Evolutionary conservation across 148 eudicot species (phyloP), one percentile per base, ranked within the genome.

Genomic region (Cornus suecica): DNA sequence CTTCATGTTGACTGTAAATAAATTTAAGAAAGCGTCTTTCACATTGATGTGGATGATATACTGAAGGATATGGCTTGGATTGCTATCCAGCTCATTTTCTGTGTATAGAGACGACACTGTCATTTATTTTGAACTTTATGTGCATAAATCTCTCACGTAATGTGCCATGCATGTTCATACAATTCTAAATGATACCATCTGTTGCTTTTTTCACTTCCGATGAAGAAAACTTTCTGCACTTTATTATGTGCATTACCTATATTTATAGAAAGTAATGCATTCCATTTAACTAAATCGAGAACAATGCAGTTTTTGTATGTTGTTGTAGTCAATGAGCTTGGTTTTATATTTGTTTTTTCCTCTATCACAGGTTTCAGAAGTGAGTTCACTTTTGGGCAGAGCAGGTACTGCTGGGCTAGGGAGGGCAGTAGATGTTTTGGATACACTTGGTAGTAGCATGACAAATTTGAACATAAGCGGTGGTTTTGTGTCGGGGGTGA

Each of bases 381-480:
- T 94, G 83, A 85, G 99, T 84, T 83, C 94, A 48, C 85, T 87
- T 71, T 85, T 94, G 82, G 97, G 97, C 34, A 87, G 89, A 86
- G 99, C 97, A 72, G 96, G 99, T 65, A 79, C 91, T 45, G 92
- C 82, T 68, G 94, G 99, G 69, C 84, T 94, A 60, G 97, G 94
- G 51, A 94, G 92, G 81, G 99, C 99, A 26, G 96, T 92, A 16
- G 99, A 94, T 77, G 99, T 94, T 74, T 79, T 94, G 78, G 54
- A 48, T 48, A 48, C 54, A 48, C 54, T 48, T 48, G 54, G 54
- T 48, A 48, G 54, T 48, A 48, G 99, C 87, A 87, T 94, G 97
- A 91, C 97, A 69, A 92, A 90, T 83, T 88, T 94, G 83, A 87
- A 88, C 77, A 80, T 85, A 16, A 88, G 91, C 73, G 82, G 92